These are phyloP conservation scores for Vicia faba DNA, from an alignment of 306 rosid genomes.

Conservation along the genomic window DNA sequence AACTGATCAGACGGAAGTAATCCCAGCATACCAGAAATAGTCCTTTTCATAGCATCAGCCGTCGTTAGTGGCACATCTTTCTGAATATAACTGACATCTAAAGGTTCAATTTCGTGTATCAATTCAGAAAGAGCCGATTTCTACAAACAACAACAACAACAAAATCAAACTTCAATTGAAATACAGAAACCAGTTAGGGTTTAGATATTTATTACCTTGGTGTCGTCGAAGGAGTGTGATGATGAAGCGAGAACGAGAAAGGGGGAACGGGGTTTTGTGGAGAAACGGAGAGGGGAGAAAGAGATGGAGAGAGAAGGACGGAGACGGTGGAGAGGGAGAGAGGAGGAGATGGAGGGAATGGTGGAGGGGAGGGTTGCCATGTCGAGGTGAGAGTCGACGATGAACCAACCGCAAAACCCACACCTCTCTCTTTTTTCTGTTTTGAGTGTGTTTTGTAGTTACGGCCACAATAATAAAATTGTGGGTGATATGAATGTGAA, in stretches of 20 bases:
- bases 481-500: constrained; percentile 10
- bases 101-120: constrained; percentile 93
- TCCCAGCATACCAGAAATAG: constrained; percentile 93
- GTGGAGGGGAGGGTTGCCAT: constrained; percentile 87
- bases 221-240: constrained; percentile 54
- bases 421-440: constrained; percentile 3
- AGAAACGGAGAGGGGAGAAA: constrained; percentile 33
- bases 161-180: constrained; percentile 9
- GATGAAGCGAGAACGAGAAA: constrained; percentile 57
- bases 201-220: constrained; percentile 38
- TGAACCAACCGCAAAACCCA: constrained; percentile 36
- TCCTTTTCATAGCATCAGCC: constrained; percentile 94
- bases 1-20: constrained; percentile 91
- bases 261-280: constrained; percentile 42
- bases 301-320: constrained; percentile 9
- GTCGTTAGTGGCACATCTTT: constrained; percentile 86
- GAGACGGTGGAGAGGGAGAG: constrained; percentile 45
- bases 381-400: not conserved
- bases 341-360: constrained; percentile 53
- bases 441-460: not conserved
- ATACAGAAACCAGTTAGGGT: not conserved
- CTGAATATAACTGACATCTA: constrained; percentile 80
- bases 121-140: constrained; percentile 66
- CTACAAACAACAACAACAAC: constrained; percentile 41
- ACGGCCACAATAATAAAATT: constrained; percentile 38